phyloP scores from a whole-genome alignment of 23 red algal genomes.

The Cyanidium caldarium region DNA sequence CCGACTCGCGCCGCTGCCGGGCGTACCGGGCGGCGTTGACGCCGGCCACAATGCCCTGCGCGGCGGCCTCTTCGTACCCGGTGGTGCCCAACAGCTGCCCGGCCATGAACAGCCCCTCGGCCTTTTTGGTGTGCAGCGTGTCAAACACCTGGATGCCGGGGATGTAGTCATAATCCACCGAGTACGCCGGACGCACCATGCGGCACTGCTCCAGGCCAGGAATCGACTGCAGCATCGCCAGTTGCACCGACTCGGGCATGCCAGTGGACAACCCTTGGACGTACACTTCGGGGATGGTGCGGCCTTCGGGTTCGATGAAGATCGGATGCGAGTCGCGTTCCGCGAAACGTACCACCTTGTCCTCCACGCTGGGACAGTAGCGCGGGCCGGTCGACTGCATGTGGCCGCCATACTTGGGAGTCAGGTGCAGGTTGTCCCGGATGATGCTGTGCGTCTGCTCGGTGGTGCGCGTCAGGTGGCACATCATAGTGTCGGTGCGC shows the following conservation, averaged over 20 bases:
- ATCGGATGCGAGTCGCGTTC: slow-evolving; percentile 71
- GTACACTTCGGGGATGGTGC: slow-evolving; percentile 78
- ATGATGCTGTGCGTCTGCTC: slow-evolving; percentile 71
- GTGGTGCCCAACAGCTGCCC: slow-evolving; percentile 95
- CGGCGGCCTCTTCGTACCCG: slow-evolving; percentile 95
- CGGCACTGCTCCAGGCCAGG: slow-evolving; percentile 71
- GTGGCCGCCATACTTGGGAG: slow-evolving; percentile 95
- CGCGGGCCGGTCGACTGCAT: slow-evolving; percentile 80
- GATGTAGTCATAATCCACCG: slow-evolving; percentile 96
- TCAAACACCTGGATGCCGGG: slow-evolving; percentile 63
- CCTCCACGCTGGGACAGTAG: slow-evolving; percentile 92
- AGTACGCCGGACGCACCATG: slow-evolving; percentile 96
- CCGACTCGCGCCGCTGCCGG: background rate
- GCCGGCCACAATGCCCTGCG: slow-evolving; percentile 78
- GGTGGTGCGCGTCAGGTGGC: slow-evolving; percentile 88
- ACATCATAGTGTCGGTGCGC: slow-evolving; percentile 47
- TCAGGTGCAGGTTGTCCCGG: slow-evolving; percentile 78
- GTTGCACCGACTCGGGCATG: slow-evolving; percentile 84
- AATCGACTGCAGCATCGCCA: slow-evolving; percentile 78
- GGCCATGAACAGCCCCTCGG: slow-evolving; percentile 79
- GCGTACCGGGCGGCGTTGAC: slow-evolving; percentile 57
- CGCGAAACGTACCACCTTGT: slow-evolving; percentile 97
- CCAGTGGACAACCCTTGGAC: slow-evolving; percentile 91
- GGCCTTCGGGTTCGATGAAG: slow-evolving; percentile 97
- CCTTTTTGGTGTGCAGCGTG: slow-evolving; percentile 67